phyloP scores from a whole-genome alignment of 2,329 filamentous ascomycete genomes.

The Diplodia intermedia region DNA sequence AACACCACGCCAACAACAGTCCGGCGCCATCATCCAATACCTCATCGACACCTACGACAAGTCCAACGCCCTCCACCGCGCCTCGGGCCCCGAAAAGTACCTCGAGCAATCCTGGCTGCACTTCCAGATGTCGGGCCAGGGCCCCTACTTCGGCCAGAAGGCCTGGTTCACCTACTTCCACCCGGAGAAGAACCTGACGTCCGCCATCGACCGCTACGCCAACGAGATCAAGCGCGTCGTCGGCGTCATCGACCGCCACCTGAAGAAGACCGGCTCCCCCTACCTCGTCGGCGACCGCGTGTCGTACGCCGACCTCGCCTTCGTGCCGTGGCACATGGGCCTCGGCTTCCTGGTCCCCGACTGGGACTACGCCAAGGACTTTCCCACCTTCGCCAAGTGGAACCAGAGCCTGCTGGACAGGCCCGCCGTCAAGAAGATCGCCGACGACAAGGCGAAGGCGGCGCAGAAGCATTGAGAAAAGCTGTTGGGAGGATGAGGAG shows the following conservation, averaged over 20 bases:
- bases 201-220: conserved; percentile 54
- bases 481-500: too few species aligned
- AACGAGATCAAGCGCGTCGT: conserved; percentile 55
- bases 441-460: conserved; percentile 16
- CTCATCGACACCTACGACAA: conserved; percentile 55
- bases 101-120: conserved; percentile 54
- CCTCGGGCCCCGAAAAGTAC: conserved; percentile 46
- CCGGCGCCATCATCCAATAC: conserved; percentile 55
- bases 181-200: conserved; percentile 50
- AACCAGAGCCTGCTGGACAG: conserved; percentile 40
- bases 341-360: conserved; percentile 39
- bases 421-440: conserved; percentile 40
- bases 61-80: conserved; percentile 43
- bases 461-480: conserved; percentile 11
- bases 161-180: conserved; percentile 52
- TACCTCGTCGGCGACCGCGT: conserved; percentile 54
- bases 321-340: conserved; percentile 48
- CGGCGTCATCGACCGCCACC: conserved; percentile 52
- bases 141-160: conserved; percentile 53
- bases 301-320: conserved; percentile 53
- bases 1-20: conserved; percentile 32
- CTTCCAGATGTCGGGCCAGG: conserved; percentile 56
- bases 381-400: conserved; percentile 41
- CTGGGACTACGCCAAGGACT: conserved; percentile 40
- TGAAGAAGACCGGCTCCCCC: conserved; percentile 43